Evolutionary conservation across 2,329 filamentous ascomycete genomes (phyloP).

Genomic region (Aspergillus latus): DNA sequence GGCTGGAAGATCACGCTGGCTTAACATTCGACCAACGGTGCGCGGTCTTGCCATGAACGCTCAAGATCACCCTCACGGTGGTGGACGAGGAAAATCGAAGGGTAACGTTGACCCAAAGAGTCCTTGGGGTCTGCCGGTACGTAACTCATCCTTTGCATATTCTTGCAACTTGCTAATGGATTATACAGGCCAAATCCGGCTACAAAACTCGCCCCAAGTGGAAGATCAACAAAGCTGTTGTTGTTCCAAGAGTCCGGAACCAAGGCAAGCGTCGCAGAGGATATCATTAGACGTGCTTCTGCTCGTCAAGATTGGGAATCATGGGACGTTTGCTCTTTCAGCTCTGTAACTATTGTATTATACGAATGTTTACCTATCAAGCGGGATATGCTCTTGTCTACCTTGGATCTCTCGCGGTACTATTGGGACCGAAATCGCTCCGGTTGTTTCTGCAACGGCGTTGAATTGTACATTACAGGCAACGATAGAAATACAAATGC

Average conservation of each 20-base stretch:
- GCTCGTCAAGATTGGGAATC: not conserved
- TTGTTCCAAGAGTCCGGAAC: slow-evolving; percentile 79
- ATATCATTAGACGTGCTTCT: slow-evolving; percentile 51
- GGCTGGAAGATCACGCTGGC: slow-evolving; percentile 87
- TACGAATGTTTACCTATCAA: slow-evolving; percentile 15
- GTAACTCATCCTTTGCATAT: slow-evolving; percentile 40
- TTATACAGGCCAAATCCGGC: slow-evolving; percentile 52
- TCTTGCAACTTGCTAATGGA: slow-evolving; percentile 17
- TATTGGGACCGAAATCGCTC: not conserved
- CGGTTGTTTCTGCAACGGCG: slow-evolving; percentile 15
- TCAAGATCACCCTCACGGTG: slow-evolving; percentile 96
- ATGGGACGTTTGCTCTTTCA: not conserved
- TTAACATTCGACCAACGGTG: slow-evolving; percentile 92
- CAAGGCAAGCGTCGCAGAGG: slow-evolving; percentile 79
- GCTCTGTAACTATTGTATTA: slow-evolving; percentile 21
- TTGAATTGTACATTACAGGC: slow-evolving; percentile 24
- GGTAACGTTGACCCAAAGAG: slow-evolving; percentile 93
- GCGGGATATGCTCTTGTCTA: not conserved
- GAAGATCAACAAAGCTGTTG: slow-evolving; percentile 90
- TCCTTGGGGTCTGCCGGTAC: slow-evolving; percentile 92
- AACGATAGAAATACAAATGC: slow-evolving; percentile 7
- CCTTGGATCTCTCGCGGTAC: not conserved
- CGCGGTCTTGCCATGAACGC: slow-evolving; percentile 99
- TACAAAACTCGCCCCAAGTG: slow-evolving; percentile 89
- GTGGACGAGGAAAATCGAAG: slow-evolving; percentile 99